Conservation (phyloP, 768 basidiomycete genomes). For the Lactarius trivialis region DNA sequence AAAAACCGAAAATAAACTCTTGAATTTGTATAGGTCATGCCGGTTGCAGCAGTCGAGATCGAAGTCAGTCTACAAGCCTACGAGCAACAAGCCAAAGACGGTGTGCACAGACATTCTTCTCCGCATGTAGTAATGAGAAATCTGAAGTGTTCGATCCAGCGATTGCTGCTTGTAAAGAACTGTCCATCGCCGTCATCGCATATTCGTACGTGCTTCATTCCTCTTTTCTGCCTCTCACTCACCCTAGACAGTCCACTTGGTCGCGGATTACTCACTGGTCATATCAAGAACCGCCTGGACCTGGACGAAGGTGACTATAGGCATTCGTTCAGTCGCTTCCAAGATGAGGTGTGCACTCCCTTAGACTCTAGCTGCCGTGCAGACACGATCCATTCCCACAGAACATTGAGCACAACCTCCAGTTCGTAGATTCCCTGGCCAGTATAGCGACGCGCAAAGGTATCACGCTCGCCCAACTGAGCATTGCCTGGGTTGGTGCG, state of each 20-base stretch:
- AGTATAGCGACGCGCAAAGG: constrained; percentile 37
- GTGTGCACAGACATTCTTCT: constrained; percentile 24
- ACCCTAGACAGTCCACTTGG: constrained; percentile 42
- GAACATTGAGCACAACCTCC: constrained; percentile 37
- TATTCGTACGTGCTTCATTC: constrained; percentile 38
- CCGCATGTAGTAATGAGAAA: background rate
- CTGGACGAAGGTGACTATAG: constrained; percentile 35
- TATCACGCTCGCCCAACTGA: constrained; percentile 36
- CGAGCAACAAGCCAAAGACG: constrained; percentile 44
- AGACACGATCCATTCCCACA: constrained; percentile 20
- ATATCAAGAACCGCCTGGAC: constrained; percentile 35
- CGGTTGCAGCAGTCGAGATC: constrained; percentile 58
- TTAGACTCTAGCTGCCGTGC: constrained; percentile 5
- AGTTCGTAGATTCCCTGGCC: constrained; percentile 37
- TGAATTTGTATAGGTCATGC: constrained; percentile 38
- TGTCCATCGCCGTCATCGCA: constrained; percentile 48
- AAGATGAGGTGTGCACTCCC: constrained; percentile 29
- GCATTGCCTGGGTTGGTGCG: constrained; percentile 35
- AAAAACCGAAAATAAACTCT: background rate
- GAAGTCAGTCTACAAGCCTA: constrained; percentile 61
- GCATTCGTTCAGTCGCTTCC: constrained; percentile 31
- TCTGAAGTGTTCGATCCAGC: constrained; percentile 28
- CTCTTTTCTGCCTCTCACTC: background rate
- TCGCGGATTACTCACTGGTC: constrained; percentile 46
- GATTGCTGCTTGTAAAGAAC: constrained; percentile 45